Percentiles rank a stretch among this genome's conserved stretches.
Evolutionary conservation across 1,284 basidiomycete species (phyloP).

Genomic region (Phellinidium pouzarii): DNA sequence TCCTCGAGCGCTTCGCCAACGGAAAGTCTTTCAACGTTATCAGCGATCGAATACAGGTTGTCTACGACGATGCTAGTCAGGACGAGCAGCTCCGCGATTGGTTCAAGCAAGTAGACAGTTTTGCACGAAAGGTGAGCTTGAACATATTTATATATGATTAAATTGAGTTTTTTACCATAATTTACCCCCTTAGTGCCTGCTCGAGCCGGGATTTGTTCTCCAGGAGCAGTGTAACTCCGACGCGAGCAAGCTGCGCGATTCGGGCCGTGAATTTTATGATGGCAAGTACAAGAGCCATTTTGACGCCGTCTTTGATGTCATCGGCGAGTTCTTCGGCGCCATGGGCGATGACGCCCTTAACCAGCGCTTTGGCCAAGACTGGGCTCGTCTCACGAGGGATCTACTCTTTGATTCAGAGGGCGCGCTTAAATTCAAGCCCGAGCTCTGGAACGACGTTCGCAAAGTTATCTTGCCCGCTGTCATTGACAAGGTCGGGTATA

Average conservation of each 20-base stretch:
- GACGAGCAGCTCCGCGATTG: slow-evolving; percentile 47
- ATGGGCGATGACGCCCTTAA: slow-evolving; percentile 85
- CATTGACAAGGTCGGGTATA: slow-evolving; percentile 39
- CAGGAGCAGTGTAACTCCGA: slow-evolving; percentile 68
- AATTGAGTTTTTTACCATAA: neutral
- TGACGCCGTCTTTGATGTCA: slow-evolving; percentile 69
- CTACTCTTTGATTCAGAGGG: slow-evolving; percentile 74
- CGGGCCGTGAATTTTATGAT: slow-evolving; percentile 74
- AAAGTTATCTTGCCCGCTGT: slow-evolving; percentile 45
- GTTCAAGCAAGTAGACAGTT: slow-evolving; percentile 42
- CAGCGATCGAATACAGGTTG: slow-evolving; percentile 41
- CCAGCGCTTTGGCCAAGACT: slow-evolving; percentile 74
- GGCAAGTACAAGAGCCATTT: slow-evolving; percentile 84
- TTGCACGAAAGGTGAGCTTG: slow-evolving; percentile 28
- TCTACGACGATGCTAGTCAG: slow-evolving; percentile 47
- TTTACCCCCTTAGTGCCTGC: slow-evolving; percentile 34
- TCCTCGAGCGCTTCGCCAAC: slow-evolving; percentile 60
- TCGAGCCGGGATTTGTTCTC: slow-evolving; percentile 86
- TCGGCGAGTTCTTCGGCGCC: slow-evolving; percentile 73
- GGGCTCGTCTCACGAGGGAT: slow-evolving; percentile 78
- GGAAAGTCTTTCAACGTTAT: slow-evolving; percentile 40
- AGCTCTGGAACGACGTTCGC: slow-evolving; percentile 34
- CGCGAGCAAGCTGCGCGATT: slow-evolving; percentile 56
- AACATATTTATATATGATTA: neutral
- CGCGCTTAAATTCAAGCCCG: slow-evolving; percentile 83